Base-by-base conservation (phyloP, 192 early-diverging fungal species). In the Dissophora ornata region DNA sequence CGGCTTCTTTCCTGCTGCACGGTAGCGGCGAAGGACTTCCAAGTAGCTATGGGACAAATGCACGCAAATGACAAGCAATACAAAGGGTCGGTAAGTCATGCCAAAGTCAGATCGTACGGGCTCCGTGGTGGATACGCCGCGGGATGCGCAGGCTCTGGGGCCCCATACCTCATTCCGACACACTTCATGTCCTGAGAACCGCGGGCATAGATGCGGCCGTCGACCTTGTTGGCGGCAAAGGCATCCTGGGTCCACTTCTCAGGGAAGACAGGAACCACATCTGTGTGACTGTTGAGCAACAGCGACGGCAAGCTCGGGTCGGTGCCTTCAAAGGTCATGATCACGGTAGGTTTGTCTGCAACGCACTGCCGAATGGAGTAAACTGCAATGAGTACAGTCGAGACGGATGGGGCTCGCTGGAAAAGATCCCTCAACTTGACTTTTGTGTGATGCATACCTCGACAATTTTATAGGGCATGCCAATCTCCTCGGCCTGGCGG, bases 141-240 rank as follows among this genome's bases (percentile, higher is more conserved):
- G n/a, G n/a, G n/a, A n/a, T n/a, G n/a, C n/a, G n/a, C n/a, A n/a
- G n/a, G n/a, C n/a, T n/a, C n/a, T n/a, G n/a, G n/a, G n/a, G n/a
- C n/a, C n/a, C n/a, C n/a, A n/a, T 69, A 82, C 81, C 81, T 82
- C n/a, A 67, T 71, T 12, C 93, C 93, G 47, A 94, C 92, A 73
- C 93, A 94, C 80, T 96, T 96, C 95, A 96, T 96, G 69, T 96
- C 94, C 77, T 94, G 93, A 13, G 94, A 68, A 1, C 93, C 94
- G 38, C 93, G 90, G n/a, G 93, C 95, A 63, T 89, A 80, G 67
- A 96, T 95, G 48, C 87, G 73, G 15, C 91, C 91, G 19, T 80
- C 83, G 36, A 79, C 65, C 42, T 87, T 90, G 34, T 63, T 71
- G 11, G 92, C 95, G 7, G 83, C 90, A 73, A 96, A 95, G 7